Evolutionary conservation across 192 early-diverging fungal species (phyloP).

Genomic region (Mortierella hygrophila): DNA sequence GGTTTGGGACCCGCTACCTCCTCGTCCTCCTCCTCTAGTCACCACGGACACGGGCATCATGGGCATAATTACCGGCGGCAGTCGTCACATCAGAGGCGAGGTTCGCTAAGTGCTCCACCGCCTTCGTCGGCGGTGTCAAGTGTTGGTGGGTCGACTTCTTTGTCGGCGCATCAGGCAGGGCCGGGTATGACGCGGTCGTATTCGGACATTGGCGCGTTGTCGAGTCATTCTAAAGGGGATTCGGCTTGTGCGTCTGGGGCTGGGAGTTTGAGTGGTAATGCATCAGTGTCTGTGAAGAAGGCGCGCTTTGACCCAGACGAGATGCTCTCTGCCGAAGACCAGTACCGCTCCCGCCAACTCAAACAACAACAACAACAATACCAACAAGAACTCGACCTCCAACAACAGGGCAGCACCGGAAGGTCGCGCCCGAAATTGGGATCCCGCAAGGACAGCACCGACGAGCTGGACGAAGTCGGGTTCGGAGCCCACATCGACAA

Average conservation of each 20-base stretch:
- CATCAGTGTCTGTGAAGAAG: background rate
- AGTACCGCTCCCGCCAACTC: conserved; percentile 1
- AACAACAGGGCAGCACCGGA: background rate
- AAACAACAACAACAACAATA: conserved; percentile 15
- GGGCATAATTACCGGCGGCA: conserved; percentile 16
- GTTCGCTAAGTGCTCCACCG: background rate
- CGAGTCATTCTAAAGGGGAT: background rate
- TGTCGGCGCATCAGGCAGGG: too few relatives aligned
- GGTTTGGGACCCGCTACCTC: conserved; percentile 29
- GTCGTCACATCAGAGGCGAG: conserved; percentile 8
- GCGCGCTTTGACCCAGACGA: background rate
- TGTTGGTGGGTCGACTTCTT: background rate
- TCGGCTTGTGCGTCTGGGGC: background rate
- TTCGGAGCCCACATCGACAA: conserved; percentile 54
- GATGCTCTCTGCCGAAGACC: conserved; percentile 18
- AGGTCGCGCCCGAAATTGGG: background rate
- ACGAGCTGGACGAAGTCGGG: conserved; percentile 45
- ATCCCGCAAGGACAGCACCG: background rate
- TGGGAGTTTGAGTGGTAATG: background rate
- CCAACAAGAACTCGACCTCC: background rate
- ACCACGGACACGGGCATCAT: background rate
- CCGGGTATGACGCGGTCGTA: conserved; percentile 13
- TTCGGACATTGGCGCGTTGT: conserved; percentile 4
- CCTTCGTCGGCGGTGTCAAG: background rate
- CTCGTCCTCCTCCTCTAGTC: conserved; percentile 2